These are phyloP conservation scores for Pichia sp. DNA, from an alignment of 1,139 yeast genomes.

Conservation along the genomic window DNA sequence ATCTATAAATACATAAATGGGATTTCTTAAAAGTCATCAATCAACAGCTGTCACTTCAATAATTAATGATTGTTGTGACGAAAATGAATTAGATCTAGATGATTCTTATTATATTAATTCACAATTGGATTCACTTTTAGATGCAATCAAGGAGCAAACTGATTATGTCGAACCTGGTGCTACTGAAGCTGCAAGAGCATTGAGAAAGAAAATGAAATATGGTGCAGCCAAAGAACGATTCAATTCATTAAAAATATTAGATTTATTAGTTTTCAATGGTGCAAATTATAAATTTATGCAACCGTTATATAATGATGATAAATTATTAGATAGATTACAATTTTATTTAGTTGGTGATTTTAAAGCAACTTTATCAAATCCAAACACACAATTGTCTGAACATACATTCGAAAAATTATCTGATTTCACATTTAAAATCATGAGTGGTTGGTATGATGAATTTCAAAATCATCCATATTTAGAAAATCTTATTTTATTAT, in stretches of 20 bases:
- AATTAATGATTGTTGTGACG: slow-evolving; percentile 39
- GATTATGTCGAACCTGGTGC: slow-evolving; percentile 41
- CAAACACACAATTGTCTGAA: neutral
- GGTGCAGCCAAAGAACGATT: slow-evolving; percentile 60
- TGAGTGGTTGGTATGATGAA: slow-evolving; percentile 60
- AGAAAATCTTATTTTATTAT: slow-evolving; percentile 44
- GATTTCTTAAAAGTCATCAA: slow-evolving; percentile 42
- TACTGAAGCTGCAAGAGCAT: slow-evolving; percentile 82
- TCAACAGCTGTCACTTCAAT: slow-evolving; percentile 51
- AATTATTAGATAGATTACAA: slow-evolving; percentile 60
- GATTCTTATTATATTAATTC: slow-evolving; percentile 33
- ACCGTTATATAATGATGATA: slow-evolving; percentile 61
- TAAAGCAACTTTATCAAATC: slow-evolving; percentile 12
- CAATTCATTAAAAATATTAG: slow-evolving; percentile 64
- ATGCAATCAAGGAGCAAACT: slow-evolving; percentile 37
- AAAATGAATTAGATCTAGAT: slow-evolving; percentile 30
- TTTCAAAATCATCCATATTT: slow-evolving; percentile 47
- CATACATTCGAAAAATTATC: slow-evolving; percentile 30
- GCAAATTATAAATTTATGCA: slow-evolving; percentile 36
- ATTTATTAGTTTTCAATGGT: slow-evolving; percentile 72
- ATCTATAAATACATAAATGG: slow-evolving; percentile 31
- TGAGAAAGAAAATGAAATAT: slow-evolving; percentile 81
- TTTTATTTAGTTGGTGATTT: slow-evolving; percentile 34
- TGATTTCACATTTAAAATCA: slow-evolving; percentile 35
- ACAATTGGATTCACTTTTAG: slow-evolving; percentile 40